A percentile compares a stretch with the other conserved stretches of the same genome.
Conservation (phyloP, 2,329 filamentous ascomycete species). For the Fusarium sp. region DNA sequence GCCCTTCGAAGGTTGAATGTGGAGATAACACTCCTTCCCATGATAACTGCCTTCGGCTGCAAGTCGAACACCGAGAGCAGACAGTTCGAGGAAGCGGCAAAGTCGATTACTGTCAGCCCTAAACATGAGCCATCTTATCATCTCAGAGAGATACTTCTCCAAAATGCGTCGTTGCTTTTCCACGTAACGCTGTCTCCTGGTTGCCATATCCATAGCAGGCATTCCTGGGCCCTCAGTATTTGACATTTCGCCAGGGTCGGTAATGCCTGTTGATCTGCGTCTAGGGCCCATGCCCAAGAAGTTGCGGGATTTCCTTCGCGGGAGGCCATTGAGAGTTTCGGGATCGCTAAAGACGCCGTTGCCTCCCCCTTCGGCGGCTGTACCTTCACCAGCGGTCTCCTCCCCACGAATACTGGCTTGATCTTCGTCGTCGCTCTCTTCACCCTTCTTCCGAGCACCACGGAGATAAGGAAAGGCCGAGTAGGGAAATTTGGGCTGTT, state of each 20-base stretch:
- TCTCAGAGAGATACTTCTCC: constrained; percentile 89
- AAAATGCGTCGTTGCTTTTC: constrained; percentile 86
- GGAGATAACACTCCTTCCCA: constrained; percentile 93
- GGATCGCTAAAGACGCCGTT: constrained; percentile 55
- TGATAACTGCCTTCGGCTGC: constrained; percentile 97
- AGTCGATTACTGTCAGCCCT: constrained; percentile 93
- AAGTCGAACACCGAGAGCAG: constrained; percentile 90
- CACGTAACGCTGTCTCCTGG: constrained; percentile 69
- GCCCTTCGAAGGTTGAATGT: constrained; percentile 91
- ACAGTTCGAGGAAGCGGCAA: constrained; percentile 95
- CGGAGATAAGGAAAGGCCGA: constrained; percentile 91
- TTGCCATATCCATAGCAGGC: constrained; percentile 60
- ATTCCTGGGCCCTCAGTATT: constrained; percentile 57
- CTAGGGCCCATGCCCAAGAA: constrained; percentile 61
- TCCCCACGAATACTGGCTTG: constrained; percentile 53
- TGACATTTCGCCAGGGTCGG: constrained; percentile 60
- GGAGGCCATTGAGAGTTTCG: constrained; percentile 47
- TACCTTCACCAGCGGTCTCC: constrained; percentile 63
- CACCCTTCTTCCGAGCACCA: constrained; percentile 80
- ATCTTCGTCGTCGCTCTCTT: constrained; percentile 81
- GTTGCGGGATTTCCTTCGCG: constrained; percentile 63
- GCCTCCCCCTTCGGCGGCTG: constrained; percentile 73
- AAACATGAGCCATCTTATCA: constrained; percentile 98
- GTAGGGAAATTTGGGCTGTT: constrained; percentile 89
- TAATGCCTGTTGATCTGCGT: constrained; percentile 63